Percentiles rank a stretch among this genome's conserved stretches.
Conservation (phyloP, 2,329 filamentous ascomycete species). For the Phaeomoniella chlamydospora region DNA sequence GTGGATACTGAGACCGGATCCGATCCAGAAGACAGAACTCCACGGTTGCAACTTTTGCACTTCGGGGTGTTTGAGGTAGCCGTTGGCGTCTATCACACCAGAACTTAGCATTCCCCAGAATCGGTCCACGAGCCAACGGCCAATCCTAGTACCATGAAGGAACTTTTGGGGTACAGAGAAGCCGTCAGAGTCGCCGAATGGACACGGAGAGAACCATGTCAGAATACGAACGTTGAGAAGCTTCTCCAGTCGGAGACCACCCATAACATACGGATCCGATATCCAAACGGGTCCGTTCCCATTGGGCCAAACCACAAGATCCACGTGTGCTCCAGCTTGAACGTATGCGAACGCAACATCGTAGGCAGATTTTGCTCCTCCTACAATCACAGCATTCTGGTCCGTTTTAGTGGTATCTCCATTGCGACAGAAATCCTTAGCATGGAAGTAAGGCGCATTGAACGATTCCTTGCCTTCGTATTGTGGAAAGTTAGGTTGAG, state of each 20-base stretch:
- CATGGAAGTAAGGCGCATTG: constrained; percentile 40
- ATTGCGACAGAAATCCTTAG: constrained; percentile 33
- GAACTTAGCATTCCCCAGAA: constrained; percentile 40
- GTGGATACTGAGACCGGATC: constrained; percentile 41
- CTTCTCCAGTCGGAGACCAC: constrained; percentile 53
- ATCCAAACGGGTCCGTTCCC: constrained; percentile 47
- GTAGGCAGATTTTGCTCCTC: constrained; percentile 48
- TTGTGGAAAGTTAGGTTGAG: constrained; percentile 38
- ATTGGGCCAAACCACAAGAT: constrained; percentile 43
- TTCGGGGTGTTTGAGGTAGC: constrained; percentile 29
- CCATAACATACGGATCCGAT: constrained; percentile 47
- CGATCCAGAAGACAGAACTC: constrained; percentile 36
- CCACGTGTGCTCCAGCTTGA: constrained; percentile 36
- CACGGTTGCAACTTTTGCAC: constrained; percentile 28
- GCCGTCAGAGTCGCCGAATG: constrained; percentile 46
- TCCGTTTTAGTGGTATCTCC: constrained; percentile 18
- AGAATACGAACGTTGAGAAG: constrained; percentile 52
- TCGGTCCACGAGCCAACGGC: constrained; percentile 28
- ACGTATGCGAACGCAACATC: constrained; percentile 48
- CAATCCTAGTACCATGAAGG: constrained; percentile 37
- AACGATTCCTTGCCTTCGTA: constrained; percentile 38
- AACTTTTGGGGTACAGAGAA: constrained; percentile 25
- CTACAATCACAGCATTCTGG: constrained; percentile 38
- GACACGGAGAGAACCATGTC: constrained; percentile 61
- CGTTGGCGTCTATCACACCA: constrained; percentile 33